Base-by-base conservation (phyloP, 2,329 filamentous ascomycete species). In the Monilinia fructicola region DNA sequence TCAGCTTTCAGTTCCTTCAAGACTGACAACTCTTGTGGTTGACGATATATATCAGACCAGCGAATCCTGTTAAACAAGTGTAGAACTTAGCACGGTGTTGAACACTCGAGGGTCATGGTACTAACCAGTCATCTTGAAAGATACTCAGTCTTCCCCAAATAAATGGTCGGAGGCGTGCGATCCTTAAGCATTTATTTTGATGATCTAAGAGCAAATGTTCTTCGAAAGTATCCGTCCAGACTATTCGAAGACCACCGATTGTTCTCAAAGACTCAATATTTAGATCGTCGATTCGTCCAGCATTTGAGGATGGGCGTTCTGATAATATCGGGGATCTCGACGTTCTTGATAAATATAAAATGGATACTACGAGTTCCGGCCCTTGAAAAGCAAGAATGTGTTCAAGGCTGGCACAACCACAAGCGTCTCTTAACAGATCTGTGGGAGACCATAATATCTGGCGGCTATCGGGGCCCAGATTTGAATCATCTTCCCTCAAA, bases 361-460 rank as follows among this genome's bases (percentile, higher is more conserved):
- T 35, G 23, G 46, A 61, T 11, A 50, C 31, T 21, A 61, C 18
- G 9, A 61, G 46, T 38, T 61, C 44, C 4, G 42, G 26, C 23
- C 28, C 28, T 14, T 38, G 58, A n/a, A 61, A 50, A 26, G 58
- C 58, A 38, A 48, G 44, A 40, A 61, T 61, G 52, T 61, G 42
- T 35, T 50, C 58, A 21, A 61, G 38, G 5, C 38, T 55, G 3
- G 35, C 54, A 55, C 54, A n/a, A 10, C 21, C 35, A 23, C 31
- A 55, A 40, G 31, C 54, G 14, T 55, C 54, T 42, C 54, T 42
- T 9, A 55, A 40, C 5, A 55, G 9, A 55, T 55, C 54, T 16
- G 4, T 40, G n/a, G n/a, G n/a, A n/a, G n/a, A n/a, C n/a, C n/a
- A n/a, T n/a, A n/a, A n/a, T n/a, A n/a, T n/a, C n/a, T n/a, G n/a